A percentile compares a stretch with the other conserved stretches of the same genome.
Conservation (phyloP, 140 eudicot genomes). For the Oenanthe javanica region DNA sequence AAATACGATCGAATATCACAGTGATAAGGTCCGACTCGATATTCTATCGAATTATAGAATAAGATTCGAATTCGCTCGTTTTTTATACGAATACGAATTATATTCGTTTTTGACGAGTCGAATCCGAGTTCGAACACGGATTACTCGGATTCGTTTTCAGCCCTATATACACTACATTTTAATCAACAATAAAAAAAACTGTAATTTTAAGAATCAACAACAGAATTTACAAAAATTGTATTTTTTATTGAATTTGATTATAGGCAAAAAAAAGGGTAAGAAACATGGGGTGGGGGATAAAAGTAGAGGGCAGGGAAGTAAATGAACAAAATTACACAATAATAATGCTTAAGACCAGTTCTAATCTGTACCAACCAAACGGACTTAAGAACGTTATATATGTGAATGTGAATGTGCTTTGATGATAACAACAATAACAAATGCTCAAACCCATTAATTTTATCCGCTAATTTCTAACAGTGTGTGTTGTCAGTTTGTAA, state of each 20-base stretch:
- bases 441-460: background rate
- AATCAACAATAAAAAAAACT: too few species aligned
- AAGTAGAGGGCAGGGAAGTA: background rate
- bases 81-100: too few species aligned
- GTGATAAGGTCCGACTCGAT: too few species aligned
- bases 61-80: too few species aligned
- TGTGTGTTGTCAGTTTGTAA: background rate
- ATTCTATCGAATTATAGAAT: too few species aligned
- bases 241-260: too few species aligned
- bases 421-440: background rate
- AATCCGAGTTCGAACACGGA: too few species aligned
- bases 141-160: too few species aligned
- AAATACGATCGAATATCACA: too few species aligned
- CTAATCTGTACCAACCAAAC: conserved; percentile 10
- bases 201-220: background rate
- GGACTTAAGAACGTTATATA: background rate
- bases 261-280: background rate
- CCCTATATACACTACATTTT: background rate
- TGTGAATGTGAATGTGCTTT: background rate
- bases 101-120: too few species aligned
- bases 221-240: too few species aligned
- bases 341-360: conserved; percentile 14
- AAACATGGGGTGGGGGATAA: background rate
- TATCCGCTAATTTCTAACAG: background rate
- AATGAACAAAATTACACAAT: background rate